phyloP scores from a whole-genome alignment of 164 flowering plant species.

The Saururus chinensis region DNA sequence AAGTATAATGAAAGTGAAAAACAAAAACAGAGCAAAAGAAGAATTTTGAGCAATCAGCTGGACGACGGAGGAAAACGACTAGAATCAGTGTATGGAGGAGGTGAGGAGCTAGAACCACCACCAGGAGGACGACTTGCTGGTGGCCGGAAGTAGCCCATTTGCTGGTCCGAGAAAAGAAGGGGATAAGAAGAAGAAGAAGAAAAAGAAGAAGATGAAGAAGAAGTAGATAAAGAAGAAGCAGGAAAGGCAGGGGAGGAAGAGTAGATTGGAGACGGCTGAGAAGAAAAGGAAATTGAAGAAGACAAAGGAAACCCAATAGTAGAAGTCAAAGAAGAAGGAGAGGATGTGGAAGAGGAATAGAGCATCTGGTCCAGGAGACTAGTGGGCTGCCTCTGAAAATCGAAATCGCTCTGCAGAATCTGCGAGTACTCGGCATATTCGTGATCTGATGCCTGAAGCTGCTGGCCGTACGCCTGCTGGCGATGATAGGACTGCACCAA shows the following conservation, averaged over 20 bases:
- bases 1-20: background rate
- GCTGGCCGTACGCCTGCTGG: background rate
- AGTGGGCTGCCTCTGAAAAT: conserved; percentile 17
- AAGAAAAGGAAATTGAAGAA: background rate
- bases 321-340: conserved; percentile 2
- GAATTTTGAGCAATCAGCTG: background rate
- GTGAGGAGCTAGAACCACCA: background rate
- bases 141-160: background rate
- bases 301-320: background rate
- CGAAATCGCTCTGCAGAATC: conserved; percentile 32
- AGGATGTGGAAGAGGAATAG: conserved; percentile 3
- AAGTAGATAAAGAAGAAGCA: background rate
- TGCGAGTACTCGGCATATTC: conserved; percentile 52
- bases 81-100: background rate
- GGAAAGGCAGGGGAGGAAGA: background rate
- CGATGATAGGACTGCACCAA: too few relatives aligned
- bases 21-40: background rate
- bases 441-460: conserved; percentile 13
- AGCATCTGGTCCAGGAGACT: conserved; percentile 22
- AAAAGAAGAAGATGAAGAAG: background rate
- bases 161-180: background rate
- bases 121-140: background rate
- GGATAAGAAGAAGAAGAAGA: conserved; percentile 1
- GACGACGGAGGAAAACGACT: background rate
- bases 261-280: background rate